A percentile compares a stretch with the other conserved stretches of the same genome.
phyloP scores from a whole-genome alignment of 352 stramenopile species.

The Globisporangium spiculum region DNA sequence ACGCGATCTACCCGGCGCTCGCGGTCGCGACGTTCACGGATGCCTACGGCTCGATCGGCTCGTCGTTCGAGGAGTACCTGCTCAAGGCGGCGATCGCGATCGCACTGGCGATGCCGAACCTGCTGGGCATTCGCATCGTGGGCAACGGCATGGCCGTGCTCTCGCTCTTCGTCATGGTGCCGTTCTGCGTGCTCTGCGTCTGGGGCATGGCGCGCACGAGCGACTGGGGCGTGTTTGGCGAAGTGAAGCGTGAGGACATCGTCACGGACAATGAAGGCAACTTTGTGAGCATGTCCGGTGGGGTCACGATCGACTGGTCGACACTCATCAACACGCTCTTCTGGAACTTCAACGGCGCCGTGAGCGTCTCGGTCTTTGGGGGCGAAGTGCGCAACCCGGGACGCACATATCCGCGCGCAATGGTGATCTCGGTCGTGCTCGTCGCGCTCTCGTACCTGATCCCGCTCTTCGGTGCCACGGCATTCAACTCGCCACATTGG shows the following conservation, averaged over 20 bases:
- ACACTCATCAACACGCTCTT: conserved; percentile 93
- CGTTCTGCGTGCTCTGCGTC: conserved; percentile 80
- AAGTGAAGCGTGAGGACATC: conserved; percentile 37
- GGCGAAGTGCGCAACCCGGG: conserved; percentile 85
- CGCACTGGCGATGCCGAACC: conserved; percentile 36
- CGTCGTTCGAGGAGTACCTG: conserved; percentile 33
- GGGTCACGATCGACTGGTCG: conserved; percentile 62
- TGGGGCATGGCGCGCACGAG: conserved; percentile 27
- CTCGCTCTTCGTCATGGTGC: conserved; percentile 85
- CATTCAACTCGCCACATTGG: conserved; percentile 57
- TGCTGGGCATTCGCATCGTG: conserved; percentile 76
- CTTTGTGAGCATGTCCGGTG: conserved; percentile 38
- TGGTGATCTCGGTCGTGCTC: conserved; percentile 79
- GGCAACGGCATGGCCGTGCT: conserved; percentile 73
- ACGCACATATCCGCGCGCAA: conserved; percentile 75
- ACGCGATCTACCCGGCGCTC: conserved; percentile 91
- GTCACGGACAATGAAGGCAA: conserved; percentile 29
- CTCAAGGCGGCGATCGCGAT: conserved; percentile 45
- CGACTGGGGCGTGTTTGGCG: conserved; percentile 34
- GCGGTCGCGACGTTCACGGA: conserved; percentile 41
- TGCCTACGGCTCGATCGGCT: conserved; percentile 31
- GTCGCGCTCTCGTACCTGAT: conserved; percentile 85
- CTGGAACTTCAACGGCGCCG: conserved; percentile 95
- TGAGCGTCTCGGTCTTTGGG: conserved; percentile 84
- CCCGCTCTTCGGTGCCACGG: conserved; percentile 80